Conservation (phyloP, 768 basidiomycete genomes). For the Lactifluus subvellereus region DNA sequence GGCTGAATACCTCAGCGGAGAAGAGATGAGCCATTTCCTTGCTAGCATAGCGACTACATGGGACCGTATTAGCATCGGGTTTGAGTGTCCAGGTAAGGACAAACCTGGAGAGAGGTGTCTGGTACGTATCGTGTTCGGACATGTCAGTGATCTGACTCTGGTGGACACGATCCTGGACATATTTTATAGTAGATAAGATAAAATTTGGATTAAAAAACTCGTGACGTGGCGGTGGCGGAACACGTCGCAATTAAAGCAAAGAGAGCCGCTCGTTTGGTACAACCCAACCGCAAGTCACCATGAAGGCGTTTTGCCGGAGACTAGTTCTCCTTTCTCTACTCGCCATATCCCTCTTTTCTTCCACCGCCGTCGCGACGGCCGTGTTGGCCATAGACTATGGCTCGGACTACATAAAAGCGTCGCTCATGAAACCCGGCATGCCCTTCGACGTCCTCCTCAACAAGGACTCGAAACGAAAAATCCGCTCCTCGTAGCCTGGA, state of each 20-base stretch:
- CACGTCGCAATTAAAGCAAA: no score
- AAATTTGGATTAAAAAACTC: not conserved
- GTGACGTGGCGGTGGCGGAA: no score
- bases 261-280: no score
- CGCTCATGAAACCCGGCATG: slow-evolving; percentile 87
- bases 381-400: slow-evolving; percentile 98
- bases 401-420: slow-evolving; percentile 95
- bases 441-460: slow-evolving; percentile 96
- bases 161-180: not conserved
- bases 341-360: slow-evolving; percentile 26
- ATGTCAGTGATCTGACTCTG: not conserved
- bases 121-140: slow-evolving; percentile 16
- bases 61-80: not conserved
- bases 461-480: slow-evolving; percentile 96
- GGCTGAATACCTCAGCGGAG: slow-evolving; percentile 71
- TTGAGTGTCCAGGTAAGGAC: not conserved
- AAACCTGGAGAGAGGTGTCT: slow-evolving; percentile 20
- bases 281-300: slow-evolving; percentile 2
- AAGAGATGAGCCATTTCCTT: slow-evolving; percentile 98
- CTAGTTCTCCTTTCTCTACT: slow-evolving; percentile 14
- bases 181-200: slow-evolving; percentile 11
- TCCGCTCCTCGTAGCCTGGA: slow-evolving; percentile 86
- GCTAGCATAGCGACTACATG: slow-evolving; percentile 92
- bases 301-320: slow-evolving; percentile 13
- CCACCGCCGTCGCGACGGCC: slow-evolving; percentile 42